Conservation (phyloP, 495 filamentous ascomycete genomes). For the Aspergillus ostianus region DNA sequence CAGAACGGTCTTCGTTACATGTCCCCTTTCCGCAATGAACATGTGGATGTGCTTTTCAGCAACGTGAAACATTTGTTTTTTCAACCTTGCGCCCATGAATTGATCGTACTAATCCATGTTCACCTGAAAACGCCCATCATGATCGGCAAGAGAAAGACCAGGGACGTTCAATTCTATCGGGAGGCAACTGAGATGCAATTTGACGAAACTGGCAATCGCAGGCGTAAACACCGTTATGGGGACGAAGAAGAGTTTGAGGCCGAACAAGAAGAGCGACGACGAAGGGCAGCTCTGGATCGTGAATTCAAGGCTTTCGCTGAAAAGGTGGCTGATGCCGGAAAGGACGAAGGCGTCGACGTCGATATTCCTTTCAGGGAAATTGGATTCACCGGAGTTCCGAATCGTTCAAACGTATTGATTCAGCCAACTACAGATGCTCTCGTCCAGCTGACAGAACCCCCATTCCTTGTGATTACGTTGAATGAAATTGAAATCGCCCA, state of each 20-base stretch:
- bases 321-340: slow-evolving; percentile 90
- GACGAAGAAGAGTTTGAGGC: slow-evolving; percentile 99
- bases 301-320: slow-evolving; percentile 97
- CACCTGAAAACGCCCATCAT: slow-evolving; percentile 98
- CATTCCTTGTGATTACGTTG: slow-evolving; percentile 91
- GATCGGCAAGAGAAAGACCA: slow-evolving; percentile 97
- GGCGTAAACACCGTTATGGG: slow-evolving; percentile 96
- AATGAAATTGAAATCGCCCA: slow-evolving; percentile 97
- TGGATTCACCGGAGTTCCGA: slow-evolving; percentile 94
- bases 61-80: slow-evolving; percentile 99
- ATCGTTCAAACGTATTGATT: slow-evolving; percentile 89
- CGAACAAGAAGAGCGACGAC: slow-evolving; percentile 93
- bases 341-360: slow-evolving; percentile 78
- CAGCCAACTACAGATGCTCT: slow-evolving; percentile 97
- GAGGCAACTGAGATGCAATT: slow-evolving; percentile 99
- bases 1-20: slow-evolving; percentile 98
- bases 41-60: slow-evolving; percentile 95
- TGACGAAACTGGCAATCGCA: slow-evolving; percentile 96
- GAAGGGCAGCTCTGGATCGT: slow-evolving; percentile 86
- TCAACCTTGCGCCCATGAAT: slow-evolving; percentile 90
- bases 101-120: slow-evolving; percentile 97
- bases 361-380: slow-evolving; percentile 97
- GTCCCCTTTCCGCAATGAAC: slow-evolving; percentile 76
- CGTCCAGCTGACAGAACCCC: slow-evolving; percentile 96
- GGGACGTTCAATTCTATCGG: slow-evolving; percentile 97